Evolutionary conservation across 345 rosid species (phyloP).

Genomic region (Psidium friedrichsthalianum): DNA sequence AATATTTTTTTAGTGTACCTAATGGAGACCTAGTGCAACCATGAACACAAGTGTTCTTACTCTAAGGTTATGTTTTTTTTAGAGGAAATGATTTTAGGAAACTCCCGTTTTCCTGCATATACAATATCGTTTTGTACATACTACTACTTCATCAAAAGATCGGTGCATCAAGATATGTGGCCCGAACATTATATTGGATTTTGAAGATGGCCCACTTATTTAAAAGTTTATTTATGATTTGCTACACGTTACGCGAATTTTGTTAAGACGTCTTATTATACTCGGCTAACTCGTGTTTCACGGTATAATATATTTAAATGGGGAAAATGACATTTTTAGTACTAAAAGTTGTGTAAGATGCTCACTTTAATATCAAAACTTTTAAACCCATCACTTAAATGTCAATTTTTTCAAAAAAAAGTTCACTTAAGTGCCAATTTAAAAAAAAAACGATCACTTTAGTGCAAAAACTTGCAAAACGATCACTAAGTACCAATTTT

Average conservation of each 20-base stretch:
- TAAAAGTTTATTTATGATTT: not conserved
- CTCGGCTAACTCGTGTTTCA: not conserved
- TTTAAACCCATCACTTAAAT: too few relatives aligned
- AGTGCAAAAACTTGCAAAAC: too few relatives aligned
- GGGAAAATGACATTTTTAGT: too few relatives aligned
- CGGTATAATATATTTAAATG: not conserved
- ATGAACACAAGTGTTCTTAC: not conserved
- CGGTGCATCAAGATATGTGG: not conserved
- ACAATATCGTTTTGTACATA: not conserved
- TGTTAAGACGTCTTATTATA: not conserved
- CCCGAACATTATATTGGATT: not conserved
- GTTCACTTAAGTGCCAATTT: too few relatives aligned
- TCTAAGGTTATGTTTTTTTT: not conserved
- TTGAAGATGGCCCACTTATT: not conserved
- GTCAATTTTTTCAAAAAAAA: too few relatives aligned
- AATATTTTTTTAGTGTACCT: too few relatives aligned
- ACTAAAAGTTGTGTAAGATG: too few relatives aligned
- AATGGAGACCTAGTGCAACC: not conserved
- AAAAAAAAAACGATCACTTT: too few relatives aligned
- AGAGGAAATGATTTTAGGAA: not conserved
- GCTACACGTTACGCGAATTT: not conserved
- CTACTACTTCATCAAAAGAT: not conserved
- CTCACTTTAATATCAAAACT: too few relatives aligned
- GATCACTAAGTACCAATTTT: too few relatives aligned
- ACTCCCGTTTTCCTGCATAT: not conserved